Conservation (phyloP, 495 filamentous ascomycete genomes). For the Viridothelium virens region DNA sequence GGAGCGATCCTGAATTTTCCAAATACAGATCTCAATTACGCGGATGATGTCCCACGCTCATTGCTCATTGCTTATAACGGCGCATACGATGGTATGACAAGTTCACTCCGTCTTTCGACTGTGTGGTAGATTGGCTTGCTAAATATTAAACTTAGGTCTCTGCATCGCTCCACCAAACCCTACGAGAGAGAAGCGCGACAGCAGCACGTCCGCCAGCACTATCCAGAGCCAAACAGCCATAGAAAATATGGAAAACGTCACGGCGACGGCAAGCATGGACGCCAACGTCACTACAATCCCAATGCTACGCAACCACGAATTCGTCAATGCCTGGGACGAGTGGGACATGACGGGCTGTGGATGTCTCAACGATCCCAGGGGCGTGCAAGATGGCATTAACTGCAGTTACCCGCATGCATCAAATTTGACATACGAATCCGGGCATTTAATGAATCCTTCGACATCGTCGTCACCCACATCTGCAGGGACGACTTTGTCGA, state of each 20-base stretch:
- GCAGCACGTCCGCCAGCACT: background rate
- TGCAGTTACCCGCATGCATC: background rate
- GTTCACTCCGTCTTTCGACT: background rate
- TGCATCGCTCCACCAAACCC: background rate
- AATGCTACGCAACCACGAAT: background rate
- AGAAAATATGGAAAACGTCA: background rate
- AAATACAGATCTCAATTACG: background rate
- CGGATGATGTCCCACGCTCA: background rate
- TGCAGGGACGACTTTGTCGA: background rate
- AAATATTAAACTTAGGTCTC: background rate
- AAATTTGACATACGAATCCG: background rate
- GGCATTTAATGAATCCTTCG: background rate
- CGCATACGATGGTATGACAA: background rate
- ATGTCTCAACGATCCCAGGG: background rate
- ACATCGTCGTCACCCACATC: background rate
- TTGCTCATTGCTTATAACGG: conserved; percentile 1
- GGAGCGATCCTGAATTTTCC: conserved; percentile 2
- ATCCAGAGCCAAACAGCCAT: background rate
- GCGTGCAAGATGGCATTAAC: conserved; percentile 5
- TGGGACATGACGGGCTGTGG: background rate
- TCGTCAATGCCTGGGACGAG: background rate
- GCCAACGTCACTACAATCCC: background rate
- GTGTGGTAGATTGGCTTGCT: background rate
- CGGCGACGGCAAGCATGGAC: background rate
- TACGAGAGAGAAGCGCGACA: background rate